Evolutionary conservation across 2,329 filamentous ascomycete genomes (phyloP), one percentile per base, ranked within the genome.

Genomic region (Cladosporium sp.): DNA sequence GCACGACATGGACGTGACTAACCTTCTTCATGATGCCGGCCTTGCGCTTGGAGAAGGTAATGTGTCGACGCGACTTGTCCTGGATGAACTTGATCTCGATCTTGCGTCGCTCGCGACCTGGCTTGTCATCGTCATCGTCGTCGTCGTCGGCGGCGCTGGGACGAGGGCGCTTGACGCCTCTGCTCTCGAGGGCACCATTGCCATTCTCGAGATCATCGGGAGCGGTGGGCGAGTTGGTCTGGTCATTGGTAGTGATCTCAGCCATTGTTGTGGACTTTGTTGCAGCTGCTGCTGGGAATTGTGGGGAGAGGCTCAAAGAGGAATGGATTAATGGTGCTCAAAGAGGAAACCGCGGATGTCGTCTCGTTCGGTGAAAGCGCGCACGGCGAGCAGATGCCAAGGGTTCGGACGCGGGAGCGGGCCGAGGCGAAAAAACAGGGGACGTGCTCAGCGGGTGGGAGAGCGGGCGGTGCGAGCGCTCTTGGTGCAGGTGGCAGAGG

Each of bases 21-120:
- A 97, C 95, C 93, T 98, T 98, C 87, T 99, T 98, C 95, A 99
- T 98, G 81, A 99, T 98, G 75, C 95, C 95, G 65, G 95, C 95
- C 86, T 99, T 99, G 80, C 95, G 92, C 89, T 99, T 99, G 74
- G 94, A 98, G 81, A 99, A 98, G 76, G 95, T 98, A 79, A 98
- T 99, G 85, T 99, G 95, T 70, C 95, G 91, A 83, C 95, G 93
- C 83, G 94, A 98, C 86, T 99, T 99, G 83, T 99, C 95, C 82
- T 93, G 94, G 81, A 99, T 99, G 84, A 99, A 99, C 87, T 99
- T 99, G 84, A 99, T 99, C 83, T 99, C 95, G 76, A 99, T 99
- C 90, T 99, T 99, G 83, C 95, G 90, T 78, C 95, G 90, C 87
- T 98, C 95, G 81, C 95, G 93, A 77, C 93, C 93, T 70, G 92